Evolutionary conservation across 2,329 filamentous ascomycete genomes (phyloP), one percentile per base, ranked within the genome.

Genomic region (Onygenales sp.): DNA sequence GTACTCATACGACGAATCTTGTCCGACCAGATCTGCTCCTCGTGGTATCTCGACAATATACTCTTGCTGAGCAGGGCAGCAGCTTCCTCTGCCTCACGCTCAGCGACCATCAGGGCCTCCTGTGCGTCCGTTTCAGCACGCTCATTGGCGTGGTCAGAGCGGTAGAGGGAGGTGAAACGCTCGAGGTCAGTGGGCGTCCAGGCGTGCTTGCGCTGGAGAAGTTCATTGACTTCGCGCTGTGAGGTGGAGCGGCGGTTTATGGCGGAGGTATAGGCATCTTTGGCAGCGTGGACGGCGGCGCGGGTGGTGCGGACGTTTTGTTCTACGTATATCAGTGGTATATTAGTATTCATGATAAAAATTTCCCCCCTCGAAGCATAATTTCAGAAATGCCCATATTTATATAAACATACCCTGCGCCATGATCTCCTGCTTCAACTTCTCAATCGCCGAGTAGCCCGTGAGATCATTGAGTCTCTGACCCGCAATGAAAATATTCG

Each of bases 11-110:
- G 80, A 38, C 93, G 80, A 66, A 98, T 98, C 62, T 95, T 92
- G 69, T 98, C 93, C 66, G 89, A 95, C 93, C 93, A 98, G 54
- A 98, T 94, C 74, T 98, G 93, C 75, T 98, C 93, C 73, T 98
- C 93, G 69, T 98, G 93, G 71, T 98, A 98, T 56, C 94, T 83
- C 57, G 87, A 87, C 50, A 96, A 76, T 62, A 97, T 96, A 50
- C 85, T 84, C 57, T 86, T 84, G 66, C 87, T 92, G 52, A 98
- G 75, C 62, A 84, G 81, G 51, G 84, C 81, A 53, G 84, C 81
- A 0, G 90, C 80, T 57, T 87, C 84, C 71, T 95, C 87, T 56
- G 94, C 83, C 56, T 88, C 82, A 44, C 81, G 79, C 73, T 98
- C 93, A 2, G 89, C 84, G 55, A 83, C 79, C 13, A 83, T 83